Percentiles rank a stretch among this genome's conserved stretches.
Conservation (phyloP, 495 filamentous ascomycete genomes). For the Neurospora intermedia region DNA sequence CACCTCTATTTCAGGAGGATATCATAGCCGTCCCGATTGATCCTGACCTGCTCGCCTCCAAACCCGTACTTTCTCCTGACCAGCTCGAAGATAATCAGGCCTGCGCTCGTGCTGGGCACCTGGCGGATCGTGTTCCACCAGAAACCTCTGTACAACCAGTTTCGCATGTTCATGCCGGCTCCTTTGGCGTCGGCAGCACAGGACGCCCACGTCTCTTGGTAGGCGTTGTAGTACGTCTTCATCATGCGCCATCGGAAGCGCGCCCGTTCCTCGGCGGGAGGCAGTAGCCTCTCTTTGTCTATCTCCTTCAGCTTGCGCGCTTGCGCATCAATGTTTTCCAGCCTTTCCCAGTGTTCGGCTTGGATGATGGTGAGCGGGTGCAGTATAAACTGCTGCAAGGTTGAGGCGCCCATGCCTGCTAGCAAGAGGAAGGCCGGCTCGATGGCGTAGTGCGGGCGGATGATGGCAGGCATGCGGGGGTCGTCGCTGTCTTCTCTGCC, state of each 20-base stretch:
- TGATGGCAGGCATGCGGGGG: conserved; percentile 36
- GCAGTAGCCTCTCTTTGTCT: conserved; percentile 5
- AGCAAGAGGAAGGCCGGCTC: conserved; percentile 73
- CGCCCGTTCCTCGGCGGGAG: conserved; percentile 15
- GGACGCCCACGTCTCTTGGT: conserved; percentile 62
- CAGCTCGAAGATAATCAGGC: conserved; percentile 81
- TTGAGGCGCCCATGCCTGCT: conserved; percentile 64
- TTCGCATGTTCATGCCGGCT: conserved; percentile 49
- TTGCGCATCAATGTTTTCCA: conserved; percentile 61
- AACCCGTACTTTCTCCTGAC: conserved; percentile 69
- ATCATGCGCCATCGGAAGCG: conserved; percentile 39
- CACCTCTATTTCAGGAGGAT: conserved; percentile 47
- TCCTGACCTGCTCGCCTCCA: conserved; percentile 49
- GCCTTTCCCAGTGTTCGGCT: conserved; percentile 61
- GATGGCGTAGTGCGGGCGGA: conserved; percentile 75
- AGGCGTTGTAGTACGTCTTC: conserved; percentile 60
- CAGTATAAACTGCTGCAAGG: conserved; percentile 68
- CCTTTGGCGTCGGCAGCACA: conserved; percentile 52
- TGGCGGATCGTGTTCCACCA: conserved; percentile 63
- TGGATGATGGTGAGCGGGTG: conserved; percentile 70
- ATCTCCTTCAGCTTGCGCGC: conserved; percentile 39
- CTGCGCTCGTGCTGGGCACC: conserved; percentile 81
- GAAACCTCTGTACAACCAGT: conserved; percentile 72
- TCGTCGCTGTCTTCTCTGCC: background rate
- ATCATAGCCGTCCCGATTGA: conserved; percentile 56